A percentile compares a stretch with the other conserved stretches of the same genome.
Evolutionary conservation across 768 basidiomycete genomes (phyloP).

Genomic region (Leccinum subgranulosum): DNA sequence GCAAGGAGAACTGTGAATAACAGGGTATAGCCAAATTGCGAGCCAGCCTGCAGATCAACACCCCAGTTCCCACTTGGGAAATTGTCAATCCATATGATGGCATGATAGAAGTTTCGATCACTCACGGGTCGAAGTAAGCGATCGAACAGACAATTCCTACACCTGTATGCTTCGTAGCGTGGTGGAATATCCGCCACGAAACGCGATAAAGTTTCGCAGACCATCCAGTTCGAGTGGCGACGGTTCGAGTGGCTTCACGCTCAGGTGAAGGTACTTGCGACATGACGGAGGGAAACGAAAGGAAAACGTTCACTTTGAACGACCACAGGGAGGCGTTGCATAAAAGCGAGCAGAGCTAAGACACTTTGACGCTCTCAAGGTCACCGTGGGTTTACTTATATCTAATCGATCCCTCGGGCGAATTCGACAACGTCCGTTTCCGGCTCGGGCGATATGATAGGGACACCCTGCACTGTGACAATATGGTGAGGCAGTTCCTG

Average conservation of each 20-base stretch:
- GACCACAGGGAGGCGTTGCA: neutral
- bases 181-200: conserved; percentile 39
- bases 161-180: conserved; percentile 66
- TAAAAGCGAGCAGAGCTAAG: neutral
- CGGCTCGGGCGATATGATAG: too few species aligned
- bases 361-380: too few species aligned
- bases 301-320: neutral
- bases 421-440: too few species aligned
- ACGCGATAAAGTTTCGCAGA: conserved; percentile 17
- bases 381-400: too few species aligned
- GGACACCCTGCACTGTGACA: too few species aligned
- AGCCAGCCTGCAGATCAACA: conserved; percentile 86
- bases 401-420: too few species aligned
- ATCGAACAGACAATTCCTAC: conserved; percentile 86
- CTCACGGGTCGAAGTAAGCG: conserved; percentile 86
- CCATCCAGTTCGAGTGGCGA: conserved; percentile 12
- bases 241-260: conserved; percentile 1
- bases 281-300: conserved; percentile 12
- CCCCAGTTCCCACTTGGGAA: conserved; percentile 76
- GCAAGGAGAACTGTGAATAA: conserved; percentile 84
- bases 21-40: conserved; percentile 78
- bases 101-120: conserved; percentile 7
- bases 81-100: neutral
- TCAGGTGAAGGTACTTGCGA: neutral
- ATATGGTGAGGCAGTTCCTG: too few species aligned